These are phyloP conservation scores for Pleurotus tuoliensis DNA, from an alignment of 768 basidiomycete genomes.

Conservation along the genomic window DNA sequence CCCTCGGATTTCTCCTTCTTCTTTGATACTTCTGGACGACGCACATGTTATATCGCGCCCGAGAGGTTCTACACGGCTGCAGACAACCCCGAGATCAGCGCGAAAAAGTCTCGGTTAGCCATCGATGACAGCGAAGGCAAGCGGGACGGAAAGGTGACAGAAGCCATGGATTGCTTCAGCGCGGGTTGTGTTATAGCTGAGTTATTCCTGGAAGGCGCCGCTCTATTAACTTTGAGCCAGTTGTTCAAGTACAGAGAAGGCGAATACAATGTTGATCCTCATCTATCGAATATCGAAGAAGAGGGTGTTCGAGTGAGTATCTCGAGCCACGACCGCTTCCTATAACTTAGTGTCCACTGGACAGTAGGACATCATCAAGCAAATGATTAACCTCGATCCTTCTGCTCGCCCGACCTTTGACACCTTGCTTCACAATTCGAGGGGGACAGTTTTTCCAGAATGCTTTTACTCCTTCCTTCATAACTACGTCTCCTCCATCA, in stretches of 20 bases:
- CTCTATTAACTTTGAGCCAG: conserved; percentile 90
- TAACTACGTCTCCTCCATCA: conserved; percentile 79
- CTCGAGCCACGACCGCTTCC: neutral
- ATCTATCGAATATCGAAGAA: conserved; percentile 76
- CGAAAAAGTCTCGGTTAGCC: conserved; percentile 55
- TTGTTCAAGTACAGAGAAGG: conserved; percentile 92
- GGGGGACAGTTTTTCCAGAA: conserved; percentile 84
- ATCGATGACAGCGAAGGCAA: conserved; percentile 57
- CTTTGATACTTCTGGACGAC: conserved; percentile 91
- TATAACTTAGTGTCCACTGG: conserved; percentile 5
- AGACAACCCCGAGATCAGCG: conserved; percentile 64
- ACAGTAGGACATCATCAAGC: conserved; percentile 74
- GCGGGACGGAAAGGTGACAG: conserved; percentile 80
- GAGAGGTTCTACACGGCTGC: conserved; percentile 87
- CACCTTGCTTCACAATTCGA: conserved; percentile 65
- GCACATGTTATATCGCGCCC: conserved; percentile 95
- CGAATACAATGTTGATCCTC: conserved; percentile 69
- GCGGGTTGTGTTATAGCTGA: conserved; percentile 94
- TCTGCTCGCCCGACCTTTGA: conserved; percentile 77
- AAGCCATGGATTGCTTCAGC: conserved; percentile 97
- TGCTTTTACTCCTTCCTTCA: conserved; percentile 94
- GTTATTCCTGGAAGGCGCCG: conserved; percentile 91
- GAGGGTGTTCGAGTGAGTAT: conserved; percentile 70
- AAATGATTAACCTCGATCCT: conserved; percentile 87
- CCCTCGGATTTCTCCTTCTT: conserved; percentile 97